A percentile compares a stretch with the other conserved stretches of the same genome.
phyloP scores from a whole-genome alignment of 2,329 filamentous ascomycete species.

The Hymenoscyphus fructigenus region DNA sequence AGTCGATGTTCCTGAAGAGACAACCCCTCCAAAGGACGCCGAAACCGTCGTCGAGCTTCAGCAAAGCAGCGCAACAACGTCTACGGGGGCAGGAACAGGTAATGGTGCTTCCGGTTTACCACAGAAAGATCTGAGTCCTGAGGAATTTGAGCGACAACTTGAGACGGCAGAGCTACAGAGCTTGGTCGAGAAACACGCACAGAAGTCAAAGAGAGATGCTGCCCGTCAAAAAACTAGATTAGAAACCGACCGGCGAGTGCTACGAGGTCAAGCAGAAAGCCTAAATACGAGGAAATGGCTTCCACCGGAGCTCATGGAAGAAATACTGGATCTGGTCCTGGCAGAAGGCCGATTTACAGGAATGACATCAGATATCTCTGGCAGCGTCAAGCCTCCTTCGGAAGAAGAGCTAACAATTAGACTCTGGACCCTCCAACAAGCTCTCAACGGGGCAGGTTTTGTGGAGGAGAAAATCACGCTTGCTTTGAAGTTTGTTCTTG shows the following conservation, averaged over 20 bases:
- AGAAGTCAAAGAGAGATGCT: constrained; percentile 77
- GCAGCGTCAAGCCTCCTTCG: constrained; percentile 50
- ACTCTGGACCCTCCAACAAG: constrained; percentile 81
- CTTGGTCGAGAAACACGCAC: constrained; percentile 78
- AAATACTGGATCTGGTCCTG: constrained; percentile 71
- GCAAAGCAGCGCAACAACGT: constrained; percentile 18
- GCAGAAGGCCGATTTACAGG: constrained; percentile 59
- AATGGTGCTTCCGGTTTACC: constrained; percentile 7
- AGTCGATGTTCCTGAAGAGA: constrained; percentile 52
- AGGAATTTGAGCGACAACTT: constrained; percentile 86
- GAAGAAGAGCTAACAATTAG: constrained; percentile 79
- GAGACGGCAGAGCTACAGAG: constrained; percentile 88
- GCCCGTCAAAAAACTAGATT: constrained; percentile 73
- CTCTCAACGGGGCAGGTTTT: constrained; percentile 69
- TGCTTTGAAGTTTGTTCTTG: constrained; percentile 64
- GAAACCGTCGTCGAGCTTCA: constrained; percentile 16
- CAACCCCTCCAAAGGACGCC: constrained; percentile 20
- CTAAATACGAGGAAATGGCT: constrained; percentile 78
- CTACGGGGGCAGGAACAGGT: constrained; percentile 13
- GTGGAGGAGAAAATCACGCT: constrained; percentile 60
- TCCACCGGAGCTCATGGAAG: constrained; percentile 72
- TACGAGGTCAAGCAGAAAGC: constrained; percentile 74
- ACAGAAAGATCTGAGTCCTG: constrained; percentile 64
- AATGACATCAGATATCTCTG: constrained; percentile 34
- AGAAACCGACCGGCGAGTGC: constrained; percentile 80